Conservation (phyloP, 352 stramenopile genomes). For the Globisporangium barbulae region DNA sequence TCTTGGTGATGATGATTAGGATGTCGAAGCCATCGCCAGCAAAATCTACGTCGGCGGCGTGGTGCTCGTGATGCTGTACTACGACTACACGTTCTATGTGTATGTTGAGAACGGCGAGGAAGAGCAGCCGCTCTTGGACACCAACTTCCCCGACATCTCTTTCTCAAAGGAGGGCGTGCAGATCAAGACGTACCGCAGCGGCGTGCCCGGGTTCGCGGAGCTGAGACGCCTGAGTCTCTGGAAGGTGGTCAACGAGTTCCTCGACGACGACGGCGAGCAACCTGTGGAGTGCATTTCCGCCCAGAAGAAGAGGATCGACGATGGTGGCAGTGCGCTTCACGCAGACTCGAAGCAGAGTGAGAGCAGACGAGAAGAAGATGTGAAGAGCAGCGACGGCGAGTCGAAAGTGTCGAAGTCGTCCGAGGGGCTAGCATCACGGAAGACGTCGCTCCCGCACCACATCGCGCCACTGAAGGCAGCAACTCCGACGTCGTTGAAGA, state of each 20-base stretch:
- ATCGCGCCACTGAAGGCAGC: constrained; percentile 70
- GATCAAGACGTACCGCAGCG: constrained; percentile 80
- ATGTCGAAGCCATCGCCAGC: constrained; percentile 92
- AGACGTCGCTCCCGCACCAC: constrained; percentile 76
- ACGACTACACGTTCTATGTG: constrained; percentile 91
- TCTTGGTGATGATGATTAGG: constrained; percentile 24
- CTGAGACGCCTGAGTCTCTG: constrained; percentile 74
- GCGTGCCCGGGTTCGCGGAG: constrained; percentile 58
- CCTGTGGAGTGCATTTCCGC: constrained; percentile 25
- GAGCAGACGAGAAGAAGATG: constrained; percentile 51
- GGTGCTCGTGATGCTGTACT: constrained; percentile 92
- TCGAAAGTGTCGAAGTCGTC: constrained; percentile 36
- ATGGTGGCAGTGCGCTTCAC: constrained; percentile 19
- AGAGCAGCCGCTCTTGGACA: constrained; percentile 92
- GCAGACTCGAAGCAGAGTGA: constrained; percentile 60
- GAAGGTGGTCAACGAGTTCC: constrained; percentile 74
- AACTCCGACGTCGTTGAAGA: constrained; percentile 43
- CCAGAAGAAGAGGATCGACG: constrained; percentile 7
- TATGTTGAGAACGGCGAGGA: constrained; percentile 85
- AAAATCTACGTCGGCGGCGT: constrained; percentile 92
- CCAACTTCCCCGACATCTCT: constrained; percentile 91
- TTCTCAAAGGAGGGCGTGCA: constrained; percentile 83
- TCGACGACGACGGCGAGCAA: constrained; percentile 28
- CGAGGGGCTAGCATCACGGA: constrained; percentile 32
- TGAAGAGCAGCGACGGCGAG: constrained; percentile 42